Conservation (phyloP, 2,329 filamentous ascomycete species). For the Botrytis medusae region DNA sequence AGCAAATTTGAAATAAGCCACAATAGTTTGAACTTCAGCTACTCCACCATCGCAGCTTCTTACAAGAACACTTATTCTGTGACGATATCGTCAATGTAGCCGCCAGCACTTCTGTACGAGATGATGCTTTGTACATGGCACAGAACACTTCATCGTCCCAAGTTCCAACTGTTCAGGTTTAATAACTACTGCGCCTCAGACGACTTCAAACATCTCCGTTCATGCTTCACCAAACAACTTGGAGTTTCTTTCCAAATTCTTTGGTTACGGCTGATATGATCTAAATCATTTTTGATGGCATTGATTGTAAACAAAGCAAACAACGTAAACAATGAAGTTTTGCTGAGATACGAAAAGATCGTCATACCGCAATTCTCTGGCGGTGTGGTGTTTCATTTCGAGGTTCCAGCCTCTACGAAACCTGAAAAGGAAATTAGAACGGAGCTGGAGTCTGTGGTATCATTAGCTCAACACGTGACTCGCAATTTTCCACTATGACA, state of each 20-base stretch:
- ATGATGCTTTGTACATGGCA: background rate
- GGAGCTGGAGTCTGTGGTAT: slow-evolving; percentile 6
- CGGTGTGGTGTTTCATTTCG: background rate
- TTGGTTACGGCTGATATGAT: background rate
- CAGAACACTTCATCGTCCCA: background rate
- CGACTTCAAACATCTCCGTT: background rate
- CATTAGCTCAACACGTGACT: background rate
- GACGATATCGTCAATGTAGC: slow-evolving; percentile 5
- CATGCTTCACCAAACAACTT: background rate
- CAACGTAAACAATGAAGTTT: background rate
- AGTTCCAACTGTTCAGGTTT: background rate
- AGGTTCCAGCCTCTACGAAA: slow-evolving; percentile 7
- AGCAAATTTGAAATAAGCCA: slow-evolving; percentile 13
- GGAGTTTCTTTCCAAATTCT: background rate
- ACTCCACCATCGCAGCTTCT: slow-evolving; percentile 3
- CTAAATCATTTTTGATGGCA: background rate
- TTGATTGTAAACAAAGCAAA: background rate
- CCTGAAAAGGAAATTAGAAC: slow-evolving; percentile 3
- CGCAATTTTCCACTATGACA: background rate
- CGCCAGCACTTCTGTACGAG: background rate
- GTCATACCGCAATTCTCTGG: background rate
- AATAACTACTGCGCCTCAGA: background rate
- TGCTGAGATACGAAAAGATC: background rate
- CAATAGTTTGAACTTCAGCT: background rate
- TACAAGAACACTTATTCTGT: background rate